phyloP scores from a whole-genome alignment of 73 alveolate species.

The Paramecium octaurelia region DNA sequence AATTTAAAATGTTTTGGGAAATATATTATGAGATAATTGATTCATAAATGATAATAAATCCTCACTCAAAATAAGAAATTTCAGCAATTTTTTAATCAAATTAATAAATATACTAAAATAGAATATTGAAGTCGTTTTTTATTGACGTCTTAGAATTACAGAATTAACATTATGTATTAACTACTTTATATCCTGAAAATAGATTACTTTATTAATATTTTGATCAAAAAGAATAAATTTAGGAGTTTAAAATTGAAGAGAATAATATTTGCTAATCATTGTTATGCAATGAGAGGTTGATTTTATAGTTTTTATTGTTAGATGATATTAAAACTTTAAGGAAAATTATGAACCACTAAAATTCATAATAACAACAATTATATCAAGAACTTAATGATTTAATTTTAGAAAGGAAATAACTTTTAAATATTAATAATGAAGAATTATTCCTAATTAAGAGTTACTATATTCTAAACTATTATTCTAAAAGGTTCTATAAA shows the following conservation, averaged over 20 bases:
- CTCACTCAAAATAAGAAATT: neutral
- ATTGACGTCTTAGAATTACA: neutral
- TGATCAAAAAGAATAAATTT: neutral
- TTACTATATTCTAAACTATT: neutral
- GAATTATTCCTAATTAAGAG: neutral
- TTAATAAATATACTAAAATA: neutral
- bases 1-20: neutral
- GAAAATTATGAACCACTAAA: neutral
- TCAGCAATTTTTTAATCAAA: neutral
- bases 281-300: neutral
- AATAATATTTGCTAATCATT: neutral
- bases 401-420: neutral
- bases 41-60: neutral
- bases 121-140: neutral
- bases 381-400: neutral
- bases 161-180: neutral
- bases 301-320: neutral
- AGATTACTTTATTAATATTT: neutral
- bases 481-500: neutral
- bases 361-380: neutral
- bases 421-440: neutral
- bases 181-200: neutral
- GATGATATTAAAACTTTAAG: neutral
- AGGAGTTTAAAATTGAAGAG: neutral
- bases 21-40: neutral